Evolutionary conservation across 495 filamentous ascomycete genomes (phyloP).

Genomic region (Lophiostoma macrostomum): DNA sequence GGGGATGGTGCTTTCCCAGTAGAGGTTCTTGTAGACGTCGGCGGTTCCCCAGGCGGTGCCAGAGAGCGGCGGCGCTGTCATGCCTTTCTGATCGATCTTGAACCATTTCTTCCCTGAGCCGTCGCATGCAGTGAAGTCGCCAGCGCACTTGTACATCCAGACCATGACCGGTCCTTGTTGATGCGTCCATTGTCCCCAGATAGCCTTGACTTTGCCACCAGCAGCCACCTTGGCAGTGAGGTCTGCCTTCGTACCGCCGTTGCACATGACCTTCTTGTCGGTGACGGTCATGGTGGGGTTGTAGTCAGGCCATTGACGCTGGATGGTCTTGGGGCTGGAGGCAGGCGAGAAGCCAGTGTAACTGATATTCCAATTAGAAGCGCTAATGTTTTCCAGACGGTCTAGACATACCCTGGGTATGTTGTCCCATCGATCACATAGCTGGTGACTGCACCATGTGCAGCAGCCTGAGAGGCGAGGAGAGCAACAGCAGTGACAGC

Average conservation of each 20-base stretch:
- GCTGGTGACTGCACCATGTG: conserved; percentile 27
- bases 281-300: conserved; percentile 25
- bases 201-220: conserved; percentile 25
- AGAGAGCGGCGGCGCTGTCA: conserved; percentile 45
- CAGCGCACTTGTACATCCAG: conserved; percentile 32
- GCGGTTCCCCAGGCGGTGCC: conserved; percentile 53
- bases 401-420: conserved; percentile 19
- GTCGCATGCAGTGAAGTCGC: conserved; percentile 26
- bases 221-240: conserved; percentile 16
- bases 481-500: conserved; percentile 23
- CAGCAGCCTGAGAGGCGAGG: conserved; percentile 23
- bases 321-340: conserved; percentile 26
- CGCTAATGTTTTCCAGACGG: too few relatives aligned
- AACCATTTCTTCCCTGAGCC: conserved; percentile 29
- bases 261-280: conserved; percentile 32
- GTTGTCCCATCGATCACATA: conserved; percentile 25
- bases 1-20: conserved; percentile 55
- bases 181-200: conserved; percentile 33
- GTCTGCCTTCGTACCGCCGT: conserved; percentile 24
- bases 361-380: conserved; percentile 10
- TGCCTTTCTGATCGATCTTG: conserved; percentile 56
- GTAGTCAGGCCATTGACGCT: conserved; percentile 34
- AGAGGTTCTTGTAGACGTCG: conserved; percentile 46
- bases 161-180: conserved; percentile 30
- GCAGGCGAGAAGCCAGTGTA: conserved; percentile 28